Evolutionary conservation across 108 stramenopile genomes (phyloP).

Genomic region (Epipyxis sp.): DNA sequence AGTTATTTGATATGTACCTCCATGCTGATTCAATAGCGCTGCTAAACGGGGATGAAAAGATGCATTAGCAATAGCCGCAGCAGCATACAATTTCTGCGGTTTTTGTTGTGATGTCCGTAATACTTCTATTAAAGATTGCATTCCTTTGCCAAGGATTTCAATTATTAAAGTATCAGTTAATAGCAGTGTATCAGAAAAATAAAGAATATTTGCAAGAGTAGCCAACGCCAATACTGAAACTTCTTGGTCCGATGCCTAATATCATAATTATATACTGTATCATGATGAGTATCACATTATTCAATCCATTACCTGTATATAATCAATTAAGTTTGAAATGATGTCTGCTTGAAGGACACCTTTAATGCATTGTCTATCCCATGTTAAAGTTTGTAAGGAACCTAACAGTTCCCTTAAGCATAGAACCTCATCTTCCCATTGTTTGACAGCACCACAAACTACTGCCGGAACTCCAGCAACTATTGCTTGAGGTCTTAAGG

Average conservation of each 20-base stretch:
- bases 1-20: no score
- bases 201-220: constrained; percentile 16
- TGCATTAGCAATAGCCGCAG: constrained; percentile 10
- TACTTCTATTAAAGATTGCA: constrained; percentile 4
- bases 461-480: constrained; percentile 23
- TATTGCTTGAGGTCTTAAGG: constrained; percentile 9
- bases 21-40: not conserved
- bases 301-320: not conserved
- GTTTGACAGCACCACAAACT: constrained; percentile 16
- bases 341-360: constrained; percentile 19
- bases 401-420: constrained; percentile 17
- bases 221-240: not conserved
- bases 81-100: constrained; percentile 1
- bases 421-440: constrained; percentile 27
- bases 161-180: not conserved
- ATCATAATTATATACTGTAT: no score
- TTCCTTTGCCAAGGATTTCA: not conserved
- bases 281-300: no score
- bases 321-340: constrained; percentile 12
- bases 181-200: constrained; percentile 13
- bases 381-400: constrained; percentile 1
- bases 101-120: not conserved
- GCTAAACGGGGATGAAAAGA: constrained; percentile 8
- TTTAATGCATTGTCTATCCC: constrained; percentile 16
- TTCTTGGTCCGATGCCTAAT: constrained; percentile 22